Evolutionary conservation across 257 asterid genomes (phyloP), one percentile per base, ranked within the genome.

Genomic region (Schizonepeta tenuifolia): DNA sequence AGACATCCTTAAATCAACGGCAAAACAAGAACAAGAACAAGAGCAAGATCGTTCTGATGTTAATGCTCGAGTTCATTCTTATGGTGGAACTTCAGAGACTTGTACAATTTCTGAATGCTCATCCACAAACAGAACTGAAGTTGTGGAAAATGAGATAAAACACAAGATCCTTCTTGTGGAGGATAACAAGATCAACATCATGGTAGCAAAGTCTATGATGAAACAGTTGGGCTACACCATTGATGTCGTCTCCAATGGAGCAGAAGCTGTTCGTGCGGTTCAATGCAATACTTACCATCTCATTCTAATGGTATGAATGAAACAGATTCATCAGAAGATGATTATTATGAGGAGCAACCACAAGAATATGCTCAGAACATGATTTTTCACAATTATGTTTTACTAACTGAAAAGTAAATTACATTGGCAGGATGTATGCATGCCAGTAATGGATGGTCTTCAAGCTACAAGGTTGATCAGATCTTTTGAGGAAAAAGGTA

Each of bases 371-470:
- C 4, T 1, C 0, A 28, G 4, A 28, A 31, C 7, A 4, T 5
- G 36, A 8, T 8, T 8, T 38, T 38, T 38, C 43, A 38, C 11
- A 7, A 8, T 38, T 38, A 38, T 38, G 10, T 47, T 55, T 8
- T 22, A 22, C 40, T 6, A 53, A 53, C 15, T 3, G 40, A 26
- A 56, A 56, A 14, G 5, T 14, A 3, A 26, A 58, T 8, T 5
- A 18, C 41, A 13, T 65, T 63, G 80, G 71, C 78, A 93, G 98
- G 98, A 93, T 76, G 97, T 93, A 15, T 90, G 86, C 82, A 93
- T 90, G 98, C 98, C 98, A 7, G 91, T 84, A 71, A 88, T 93
- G 97, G 91, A 90, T 80, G 98, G 98, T 35, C 91, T 90, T 64
- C 84, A 90, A 85, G 96, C 98, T 7, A 90, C 97, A 6, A 83